Conservation (phyloP, 805 yeast species). For the Candida takata region DNA sequence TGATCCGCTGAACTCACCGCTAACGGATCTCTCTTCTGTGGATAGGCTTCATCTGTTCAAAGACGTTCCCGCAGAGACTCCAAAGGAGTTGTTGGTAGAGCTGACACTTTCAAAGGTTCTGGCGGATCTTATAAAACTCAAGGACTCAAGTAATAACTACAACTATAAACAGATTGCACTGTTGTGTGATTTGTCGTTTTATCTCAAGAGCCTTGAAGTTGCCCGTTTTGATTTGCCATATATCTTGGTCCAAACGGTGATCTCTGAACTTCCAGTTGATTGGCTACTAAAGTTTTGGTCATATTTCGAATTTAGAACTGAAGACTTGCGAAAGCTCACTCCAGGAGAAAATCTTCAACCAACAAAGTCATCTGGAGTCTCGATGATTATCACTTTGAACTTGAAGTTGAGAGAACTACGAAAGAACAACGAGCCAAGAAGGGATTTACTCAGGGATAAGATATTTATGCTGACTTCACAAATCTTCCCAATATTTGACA, state of each 20-base stretch:
- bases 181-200: slow-evolving; percentile 16
- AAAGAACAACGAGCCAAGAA: slow-evolving; percentile 12
- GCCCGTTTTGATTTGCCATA: slow-evolving; percentile 12
- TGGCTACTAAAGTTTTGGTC: slow-evolving; percentile 20
- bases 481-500: slow-evolving; percentile 11
- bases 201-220: slow-evolving; percentile 3
- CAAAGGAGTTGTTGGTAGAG: slow-evolving; percentile 5
- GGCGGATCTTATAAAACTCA: slow-evolving; percentile 8
- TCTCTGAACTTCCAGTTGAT: slow-evolving; percentile 8
- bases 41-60: not conserved
- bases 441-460: slow-evolving; percentile 16
- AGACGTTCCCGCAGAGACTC: not conserved
- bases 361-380: slow-evolving; percentile 10
- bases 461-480: slow-evolving; percentile 11
- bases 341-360: slow-evolving; percentile 3
- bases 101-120: slow-evolving; percentile 6
- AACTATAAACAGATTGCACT: slow-evolving; percentile 12
- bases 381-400: slow-evolving; percentile 13
- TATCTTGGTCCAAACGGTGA: slow-evolving; percentile 4
- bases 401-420: slow-evolving; percentile 7
- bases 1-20: not conserved
- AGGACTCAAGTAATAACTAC: slow-evolving; percentile 9
- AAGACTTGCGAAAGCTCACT: slow-evolving; percentile 1
- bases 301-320: slow-evolving; percentile 12
- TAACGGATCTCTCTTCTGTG: not conserved